Percentiles rank a stretch among this genome's conserved stretches.
Conservation (phyloP, 441 rosid species). For the Erodium texanum region DNA sequence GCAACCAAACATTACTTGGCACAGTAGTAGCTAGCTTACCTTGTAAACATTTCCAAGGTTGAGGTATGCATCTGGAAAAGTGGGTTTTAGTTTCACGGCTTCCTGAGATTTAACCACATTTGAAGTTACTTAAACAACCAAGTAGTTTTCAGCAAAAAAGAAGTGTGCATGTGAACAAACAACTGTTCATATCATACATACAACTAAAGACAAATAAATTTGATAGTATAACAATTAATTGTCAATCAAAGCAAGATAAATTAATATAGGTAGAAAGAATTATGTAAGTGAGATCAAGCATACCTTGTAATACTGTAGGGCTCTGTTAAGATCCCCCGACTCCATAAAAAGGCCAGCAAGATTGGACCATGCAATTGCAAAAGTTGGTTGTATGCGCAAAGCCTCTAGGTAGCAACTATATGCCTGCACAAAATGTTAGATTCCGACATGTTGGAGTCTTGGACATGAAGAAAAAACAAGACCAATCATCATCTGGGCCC, state of each 20-base stretch:
- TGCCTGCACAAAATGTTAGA: constrained; percentile 92
- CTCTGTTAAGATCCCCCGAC: constrained; percentile 87
- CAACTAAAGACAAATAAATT: not conserved
- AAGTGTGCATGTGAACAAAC: not conserved
- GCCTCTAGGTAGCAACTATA: constrained; percentile 95
- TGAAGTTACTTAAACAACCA: not conserved
- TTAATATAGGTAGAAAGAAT: not conserved
- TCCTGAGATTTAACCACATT: constrained; percentile 42
- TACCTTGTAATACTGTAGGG: constrained; percentile 96
- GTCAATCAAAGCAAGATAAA: not conserved
- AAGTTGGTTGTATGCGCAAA: constrained; percentile 85
- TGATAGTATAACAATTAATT: not conserved
- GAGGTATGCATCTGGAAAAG: constrained; percentile 89
- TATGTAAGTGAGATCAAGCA: constrained; percentile 11
- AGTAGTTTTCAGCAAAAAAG: not conserved
- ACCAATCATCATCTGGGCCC: constrained; percentile 77
- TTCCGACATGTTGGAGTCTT: constrained; percentile 65
- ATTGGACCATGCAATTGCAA: constrained; percentile 99
- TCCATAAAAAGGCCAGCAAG: constrained; percentile 99
- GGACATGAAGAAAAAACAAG: constrained; percentile 67
- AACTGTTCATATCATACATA: not conserved
- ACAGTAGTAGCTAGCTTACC: constrained; percentile 43
- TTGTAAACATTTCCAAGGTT: constrained; percentile 96
- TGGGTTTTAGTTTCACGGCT: constrained; percentile 85
- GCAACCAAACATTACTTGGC: constrained; percentile 25